Percentiles rank a stretch among this genome's conserved stretches.
phyloP scores from a whole-genome alignment of 331 rosid genomes.

The Rhamnella rubrinervis region DNA sequence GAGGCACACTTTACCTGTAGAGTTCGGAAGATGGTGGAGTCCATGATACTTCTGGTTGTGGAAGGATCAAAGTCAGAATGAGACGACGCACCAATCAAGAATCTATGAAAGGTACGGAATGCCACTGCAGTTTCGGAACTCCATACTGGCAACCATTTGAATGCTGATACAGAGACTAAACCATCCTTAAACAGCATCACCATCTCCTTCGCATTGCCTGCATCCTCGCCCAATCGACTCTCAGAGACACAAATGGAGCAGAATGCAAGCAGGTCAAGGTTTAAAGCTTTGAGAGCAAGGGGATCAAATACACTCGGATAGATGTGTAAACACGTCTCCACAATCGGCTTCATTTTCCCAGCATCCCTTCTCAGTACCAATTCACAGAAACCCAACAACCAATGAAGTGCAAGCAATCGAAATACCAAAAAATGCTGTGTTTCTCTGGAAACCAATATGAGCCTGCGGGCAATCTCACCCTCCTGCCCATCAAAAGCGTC shows the following conservation, averaged over 20 bases:
- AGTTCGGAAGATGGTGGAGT: slow-evolving; percentile 55
- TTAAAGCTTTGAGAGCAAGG: slow-evolving; percentile 83
- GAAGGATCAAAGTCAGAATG: slow-evolving; percentile 66
- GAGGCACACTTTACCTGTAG: slow-evolving; percentile 48
- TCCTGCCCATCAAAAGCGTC: slow-evolving; percentile 89
- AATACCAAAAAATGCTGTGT: slow-evolving; percentile 71
- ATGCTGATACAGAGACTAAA: slow-evolving; percentile 76
- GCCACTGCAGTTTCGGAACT: slow-evolving; percentile 81
- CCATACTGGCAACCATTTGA: slow-evolving; percentile 82
- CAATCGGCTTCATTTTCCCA: slow-evolving; percentile 34
- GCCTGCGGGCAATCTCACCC: slow-evolving; percentile 55
- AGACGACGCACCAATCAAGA: slow-evolving; percentile 73
- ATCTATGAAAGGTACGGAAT: slow-evolving; percentile 69
- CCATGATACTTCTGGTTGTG: slow-evolving; percentile 56
- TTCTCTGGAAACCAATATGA: slow-evolving; percentile 68
- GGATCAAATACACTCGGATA: slow-evolving; percentile 84
- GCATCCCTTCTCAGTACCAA: slow-evolving; percentile 40
- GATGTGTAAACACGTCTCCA: slow-evolving; percentile 44
- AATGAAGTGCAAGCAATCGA: slow-evolving; percentile 79
- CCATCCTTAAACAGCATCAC: slow-evolving; percentile 74
- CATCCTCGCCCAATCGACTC: slow-evolving; percentile 29
- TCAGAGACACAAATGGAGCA: slow-evolving; percentile 40
- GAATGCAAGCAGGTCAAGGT: slow-evolving; percentile 85
- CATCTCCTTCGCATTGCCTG: slow-evolving; percentile 28
- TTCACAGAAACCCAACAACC: slow-evolving; percentile 80